Conservation (phyloP, 108 stramenopile species). For the Pseudonitzschia multiseries region DNA sequence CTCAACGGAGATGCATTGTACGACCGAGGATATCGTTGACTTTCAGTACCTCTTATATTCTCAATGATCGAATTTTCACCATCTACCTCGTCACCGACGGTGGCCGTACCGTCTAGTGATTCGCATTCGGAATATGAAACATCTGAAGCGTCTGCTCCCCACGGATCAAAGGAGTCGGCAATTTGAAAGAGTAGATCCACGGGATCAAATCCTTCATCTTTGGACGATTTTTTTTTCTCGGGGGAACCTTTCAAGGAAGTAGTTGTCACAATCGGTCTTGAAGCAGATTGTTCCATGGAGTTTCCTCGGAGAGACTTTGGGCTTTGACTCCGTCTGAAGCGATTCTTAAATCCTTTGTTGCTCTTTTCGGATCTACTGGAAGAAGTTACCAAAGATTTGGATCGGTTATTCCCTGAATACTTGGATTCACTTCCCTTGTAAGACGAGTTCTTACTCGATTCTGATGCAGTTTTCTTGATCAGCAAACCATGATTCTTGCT, state of each 20-base stretch:
- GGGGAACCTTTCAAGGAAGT: background rate
- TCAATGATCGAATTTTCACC: background rate
- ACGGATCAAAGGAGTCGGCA: constrained; percentile 10
- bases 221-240: background rate
- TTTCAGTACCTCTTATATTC: background rate
- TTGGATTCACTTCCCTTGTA: background rate
- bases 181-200: background rate
- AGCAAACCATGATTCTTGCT: background rate
- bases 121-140: background rate
- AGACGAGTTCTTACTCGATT: constrained; percentile 1
- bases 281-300: background rate
- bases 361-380: background rate
- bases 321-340: background rate
- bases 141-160: background rate
- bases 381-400: background rate
- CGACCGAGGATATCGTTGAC: background rate
- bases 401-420: background rate
- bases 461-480: background rate
- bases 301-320: background rate
- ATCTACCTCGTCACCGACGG: constrained; percentile 1
- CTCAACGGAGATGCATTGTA: background rate
- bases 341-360: constrained; percentile 3
- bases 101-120: background rate
- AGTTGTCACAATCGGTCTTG: background rate
- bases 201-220: constrained; percentile 6